Percentiles rank a stretch among this genome's conserved stretches.
These are phyloP conservation scores for Lepidium africanum DNA, from an alignment of 345 rosid genomes.

Conservation along the genomic window DNA sequence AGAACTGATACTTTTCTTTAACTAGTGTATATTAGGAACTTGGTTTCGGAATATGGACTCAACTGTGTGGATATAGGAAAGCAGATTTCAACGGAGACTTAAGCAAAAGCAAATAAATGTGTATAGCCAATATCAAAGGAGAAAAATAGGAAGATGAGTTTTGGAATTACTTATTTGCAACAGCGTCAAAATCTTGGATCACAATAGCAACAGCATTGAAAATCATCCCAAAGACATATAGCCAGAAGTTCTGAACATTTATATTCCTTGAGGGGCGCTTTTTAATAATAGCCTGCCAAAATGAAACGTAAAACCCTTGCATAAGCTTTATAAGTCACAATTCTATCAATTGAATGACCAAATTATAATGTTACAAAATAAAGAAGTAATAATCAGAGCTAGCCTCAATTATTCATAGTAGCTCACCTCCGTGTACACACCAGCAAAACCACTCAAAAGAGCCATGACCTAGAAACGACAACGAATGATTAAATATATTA, in stretches of 20 bases:
- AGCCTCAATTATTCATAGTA: neutral
- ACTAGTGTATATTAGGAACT: neutral
- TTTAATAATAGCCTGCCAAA: constrained; percentile 87
- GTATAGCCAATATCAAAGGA: neutral
- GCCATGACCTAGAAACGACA: constrained; percentile 70
- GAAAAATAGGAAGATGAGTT: constrained; percentile 7
- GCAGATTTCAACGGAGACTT: neutral
- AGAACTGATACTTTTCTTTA: neutral
- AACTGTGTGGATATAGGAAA: neutral
- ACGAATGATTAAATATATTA: neutral
- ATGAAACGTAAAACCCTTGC: constrained; percentile 4
- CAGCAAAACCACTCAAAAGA: constrained; percentile 92
- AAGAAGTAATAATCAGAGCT: neutral
- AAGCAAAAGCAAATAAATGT: neutral
- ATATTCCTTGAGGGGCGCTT: constrained; percentile 89
- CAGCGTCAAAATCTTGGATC: constrained; percentile 89
- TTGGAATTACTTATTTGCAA: constrained; percentile 61
- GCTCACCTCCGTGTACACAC: constrained; percentile 90
- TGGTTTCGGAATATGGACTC: neutral
- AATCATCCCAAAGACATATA: constrained; percentile 89
- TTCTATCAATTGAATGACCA: neutral
- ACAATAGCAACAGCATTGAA: constrained; percentile 90
- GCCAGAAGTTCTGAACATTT: constrained; percentile 94
- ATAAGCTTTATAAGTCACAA: neutral
- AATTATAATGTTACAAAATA: neutral